Evolutionary conservation across 2,329 filamentous ascomycete species (phyloP), one percentile per base, ranked within the genome.

Genomic region (Chrysoporthe austroafricana): DNA sequence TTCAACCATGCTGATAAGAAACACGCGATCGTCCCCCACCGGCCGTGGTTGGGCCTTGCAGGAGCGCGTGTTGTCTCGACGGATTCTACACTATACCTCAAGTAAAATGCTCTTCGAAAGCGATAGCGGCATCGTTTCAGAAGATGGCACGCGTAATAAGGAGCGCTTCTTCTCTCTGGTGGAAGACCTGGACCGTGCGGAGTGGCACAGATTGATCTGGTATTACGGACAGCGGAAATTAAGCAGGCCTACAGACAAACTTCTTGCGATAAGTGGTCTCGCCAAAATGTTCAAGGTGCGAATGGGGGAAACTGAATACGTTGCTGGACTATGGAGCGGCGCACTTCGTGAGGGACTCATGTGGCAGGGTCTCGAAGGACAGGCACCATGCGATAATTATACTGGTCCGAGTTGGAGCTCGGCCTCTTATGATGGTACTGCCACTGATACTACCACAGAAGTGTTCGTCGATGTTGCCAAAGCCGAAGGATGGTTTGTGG

Each of bases 331-430:
- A 18, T 73, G 71, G 70, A 68, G 64, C 66, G 56, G 66, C 43
- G 66, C 42, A 5, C 9, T 73, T 11, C 58, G 70, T 18, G 56
- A 64, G 2, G 68, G 70, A 32, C 36, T 73, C 7, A 50, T 68
- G 13, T 73, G 71, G 71, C 66, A 5, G 2, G 32, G 52, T 13
- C 8, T 34, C 26, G 14, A 11, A 14, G 52, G 26, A n/a, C 32
- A 21, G 32, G 26, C 52, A 14, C 52, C 52, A 34, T 57, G 3
- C 16, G 52, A 68, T n/a, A 46, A 66, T 13, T 73, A 72, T 18
- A 68, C 64, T 7, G 70, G 69, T 16, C 71, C 71, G 5, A 72
- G 69, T 65, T 73, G 71, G 71, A 73, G 71, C 60, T 73, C 70
- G 71, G 64, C 69, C 16, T 58, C 69, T 18, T 72, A 70, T 43